Conservation (phyloP, 345 rosid species). For the Isatis tinctoria region DNA sequence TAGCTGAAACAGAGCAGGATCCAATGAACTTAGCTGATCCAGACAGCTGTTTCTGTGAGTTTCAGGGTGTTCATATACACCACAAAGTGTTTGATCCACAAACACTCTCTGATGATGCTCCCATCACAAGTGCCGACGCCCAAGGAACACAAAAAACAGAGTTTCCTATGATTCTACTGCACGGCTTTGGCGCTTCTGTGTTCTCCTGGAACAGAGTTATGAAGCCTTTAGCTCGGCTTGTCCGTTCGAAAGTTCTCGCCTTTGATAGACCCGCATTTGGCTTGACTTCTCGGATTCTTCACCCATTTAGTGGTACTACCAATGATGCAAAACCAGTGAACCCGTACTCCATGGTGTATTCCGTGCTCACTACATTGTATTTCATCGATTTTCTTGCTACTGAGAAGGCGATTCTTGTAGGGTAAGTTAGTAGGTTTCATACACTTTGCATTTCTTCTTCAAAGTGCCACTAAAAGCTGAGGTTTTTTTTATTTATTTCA, state of each 20-base stretch:
- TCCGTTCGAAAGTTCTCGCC: conserved; percentile 69
- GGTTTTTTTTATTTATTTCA: neutral
- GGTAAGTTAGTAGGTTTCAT: conserved; percentile 42
- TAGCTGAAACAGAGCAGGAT: conserved; percentile 70
- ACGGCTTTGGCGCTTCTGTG: conserved; percentile 93
- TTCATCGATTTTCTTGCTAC: conserved; percentile 68
- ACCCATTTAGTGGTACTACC: conserved; percentile 18
- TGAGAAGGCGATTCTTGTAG: conserved; percentile 70
- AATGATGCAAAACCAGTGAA: conserved; percentile 46
- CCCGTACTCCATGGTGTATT: conserved; percentile 82
- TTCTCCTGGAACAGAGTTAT: conserved; percentile 79
- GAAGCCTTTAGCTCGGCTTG: conserved; percentile 59
- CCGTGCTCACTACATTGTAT: conserved; percentile 70
- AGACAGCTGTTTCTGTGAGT: conserved; percentile 88
- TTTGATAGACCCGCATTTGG: conserved; percentile 95
- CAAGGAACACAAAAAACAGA: conserved; percentile 23
- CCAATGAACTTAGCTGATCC: conserved; percentile 71
- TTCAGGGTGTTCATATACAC: conserved; percentile 71
- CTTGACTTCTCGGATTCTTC: conserved; percentile 62
- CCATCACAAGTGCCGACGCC: neutral
- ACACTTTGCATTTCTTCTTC: neutral
- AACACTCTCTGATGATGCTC: conserved; percentile 23
- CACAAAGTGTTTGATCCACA: conserved; percentile 57
- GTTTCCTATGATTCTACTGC: conserved; percentile 70
- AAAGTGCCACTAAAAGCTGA: neutral